A percentile compares a stretch with the other conserved stretches of the same genome.
Evolutionary conservation across 495 filamentous ascomycete genomes (phyloP).

Genomic region (Penicillium canariense): DNA sequence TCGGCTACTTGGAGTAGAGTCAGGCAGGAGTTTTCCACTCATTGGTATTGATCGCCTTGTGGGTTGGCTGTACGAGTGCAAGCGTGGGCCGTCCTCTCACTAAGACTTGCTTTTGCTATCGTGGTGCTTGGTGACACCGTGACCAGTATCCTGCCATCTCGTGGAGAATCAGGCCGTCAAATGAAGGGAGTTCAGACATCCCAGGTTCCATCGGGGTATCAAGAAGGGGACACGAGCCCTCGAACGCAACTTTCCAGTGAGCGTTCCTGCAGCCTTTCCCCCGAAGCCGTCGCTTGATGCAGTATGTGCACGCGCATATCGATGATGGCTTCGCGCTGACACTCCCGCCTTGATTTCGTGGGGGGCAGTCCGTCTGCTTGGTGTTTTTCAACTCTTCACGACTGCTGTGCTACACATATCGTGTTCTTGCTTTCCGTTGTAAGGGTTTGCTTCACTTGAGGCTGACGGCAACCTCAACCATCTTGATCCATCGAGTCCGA

Average conservation of each 20-base stretch:
- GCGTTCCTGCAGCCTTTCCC: not conserved
- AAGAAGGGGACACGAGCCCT: not conserved
- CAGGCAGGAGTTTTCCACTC: no score
- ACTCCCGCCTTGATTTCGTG: no score
- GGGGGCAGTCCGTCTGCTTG: no score
- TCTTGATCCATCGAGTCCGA: conserved; percentile 62
- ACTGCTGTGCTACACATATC: not conserved
- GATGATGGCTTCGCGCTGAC: no score
- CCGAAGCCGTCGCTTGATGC: no score
- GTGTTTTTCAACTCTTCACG: not conserved
- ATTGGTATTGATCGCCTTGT: not conserved
- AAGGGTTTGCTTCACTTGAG: conserved; percentile 49
- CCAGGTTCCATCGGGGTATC: not conserved
- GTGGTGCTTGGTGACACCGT: not conserved
- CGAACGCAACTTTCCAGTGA: not conserved
- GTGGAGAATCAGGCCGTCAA: not conserved
- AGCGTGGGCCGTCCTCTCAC: not conserved
- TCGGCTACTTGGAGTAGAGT: no score
- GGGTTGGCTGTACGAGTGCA: not conserved
- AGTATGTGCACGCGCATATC: no score
- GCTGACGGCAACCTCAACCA: conserved; percentile 62
- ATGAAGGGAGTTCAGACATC: not conserved
- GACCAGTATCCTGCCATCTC: not conserved
- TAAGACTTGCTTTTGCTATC: not conserved
- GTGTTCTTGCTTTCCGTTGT: not conserved